phyloP scores from a whole-genome alignment of 148 eudicot genomes.

The Polygonum maritimum region DNA sequence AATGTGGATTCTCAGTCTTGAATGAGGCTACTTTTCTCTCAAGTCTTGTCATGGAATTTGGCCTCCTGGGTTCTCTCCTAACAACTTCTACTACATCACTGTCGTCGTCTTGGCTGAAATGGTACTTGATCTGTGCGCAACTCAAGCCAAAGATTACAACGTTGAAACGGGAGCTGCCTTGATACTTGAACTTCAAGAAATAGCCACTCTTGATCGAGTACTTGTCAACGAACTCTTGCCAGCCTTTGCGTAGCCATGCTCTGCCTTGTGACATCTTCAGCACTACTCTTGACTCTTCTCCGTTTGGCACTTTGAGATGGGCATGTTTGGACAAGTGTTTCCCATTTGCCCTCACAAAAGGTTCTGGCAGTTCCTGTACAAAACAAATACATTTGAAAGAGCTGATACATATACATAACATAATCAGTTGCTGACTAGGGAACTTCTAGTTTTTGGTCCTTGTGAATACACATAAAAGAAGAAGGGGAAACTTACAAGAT shows the following conservation, averaged over 20 bases:
- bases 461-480: too few relatives aligned
- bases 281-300: neutral
- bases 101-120: neutral
- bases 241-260: neutral
- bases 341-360: neutral
- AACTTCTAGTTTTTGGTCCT: too few relatives aligned
- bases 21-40: neutral
- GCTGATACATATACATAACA: too few relatives aligned
- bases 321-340: neutral
- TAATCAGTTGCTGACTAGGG: too few relatives aligned
- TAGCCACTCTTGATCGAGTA: neutral
- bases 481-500: too few relatives aligned
- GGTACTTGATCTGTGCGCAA: neutral
- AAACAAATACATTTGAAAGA: too few relatives aligned
- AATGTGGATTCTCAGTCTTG: neutral
- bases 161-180: neutral
- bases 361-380: neutral
- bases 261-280: neutral
- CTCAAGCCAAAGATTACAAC: neutral
- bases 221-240: neutral
- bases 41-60: neutral
- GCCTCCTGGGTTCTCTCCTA: too few relatives aligned
- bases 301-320: neutral
- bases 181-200: neutral
- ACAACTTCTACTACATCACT: neutral